Conservation (phyloP, 2,329 filamentous ascomycete genomes). For the Onygena corvina region DNA sequence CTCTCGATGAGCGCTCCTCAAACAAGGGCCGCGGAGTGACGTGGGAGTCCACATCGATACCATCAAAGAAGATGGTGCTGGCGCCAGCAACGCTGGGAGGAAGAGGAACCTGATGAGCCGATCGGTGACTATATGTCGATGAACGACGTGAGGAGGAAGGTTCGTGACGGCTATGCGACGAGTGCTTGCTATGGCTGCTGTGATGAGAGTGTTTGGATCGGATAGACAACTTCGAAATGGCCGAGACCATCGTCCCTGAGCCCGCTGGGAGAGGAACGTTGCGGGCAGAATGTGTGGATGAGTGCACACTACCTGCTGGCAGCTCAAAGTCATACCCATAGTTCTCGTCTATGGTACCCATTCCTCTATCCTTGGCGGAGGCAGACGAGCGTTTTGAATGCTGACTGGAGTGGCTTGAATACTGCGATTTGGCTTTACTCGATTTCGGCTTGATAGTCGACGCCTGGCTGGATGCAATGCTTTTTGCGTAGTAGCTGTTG, state of each 20-base stretch:
- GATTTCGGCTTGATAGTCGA: conserved; percentile 12
- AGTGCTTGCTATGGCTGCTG: conserved; percentile 15
- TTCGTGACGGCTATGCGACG: conserved; percentile 7
- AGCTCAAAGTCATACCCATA: neutral
- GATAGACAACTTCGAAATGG: conserved; percentile 14
- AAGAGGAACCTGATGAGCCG: conserved; percentile 23
- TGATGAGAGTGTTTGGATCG: conserved; percentile 13
- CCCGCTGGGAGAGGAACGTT: conserved; percentile 28
- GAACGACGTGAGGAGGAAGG: conserved; percentile 1
- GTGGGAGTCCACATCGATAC: conserved; percentile 37
- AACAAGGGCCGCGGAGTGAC: conserved; percentile 42
- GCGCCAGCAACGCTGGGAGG: conserved; percentile 24
- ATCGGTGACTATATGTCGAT: conserved; percentile 11
- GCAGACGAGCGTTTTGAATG: neutral
- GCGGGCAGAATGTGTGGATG: conserved; percentile 27
- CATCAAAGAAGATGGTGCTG: conserved; percentile 20
- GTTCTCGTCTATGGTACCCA: neutral
- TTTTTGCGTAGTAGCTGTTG: conserved; percentile 17
- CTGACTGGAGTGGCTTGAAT: conserved; percentile 2
- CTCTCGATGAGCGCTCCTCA: conserved; percentile 18
- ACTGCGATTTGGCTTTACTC: neutral
- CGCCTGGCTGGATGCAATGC: conserved; percentile 16
- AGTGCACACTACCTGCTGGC: neutral
- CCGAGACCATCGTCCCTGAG: conserved; percentile 20
- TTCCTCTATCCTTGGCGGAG: neutral